Percentiles rank a stretch among this genome's conserved stretches.
These are phyloP conservation scores for Trypanosoma vivax DNA, from an alignment of 208 protist genomes.

Conservation along the genomic window DNA sequence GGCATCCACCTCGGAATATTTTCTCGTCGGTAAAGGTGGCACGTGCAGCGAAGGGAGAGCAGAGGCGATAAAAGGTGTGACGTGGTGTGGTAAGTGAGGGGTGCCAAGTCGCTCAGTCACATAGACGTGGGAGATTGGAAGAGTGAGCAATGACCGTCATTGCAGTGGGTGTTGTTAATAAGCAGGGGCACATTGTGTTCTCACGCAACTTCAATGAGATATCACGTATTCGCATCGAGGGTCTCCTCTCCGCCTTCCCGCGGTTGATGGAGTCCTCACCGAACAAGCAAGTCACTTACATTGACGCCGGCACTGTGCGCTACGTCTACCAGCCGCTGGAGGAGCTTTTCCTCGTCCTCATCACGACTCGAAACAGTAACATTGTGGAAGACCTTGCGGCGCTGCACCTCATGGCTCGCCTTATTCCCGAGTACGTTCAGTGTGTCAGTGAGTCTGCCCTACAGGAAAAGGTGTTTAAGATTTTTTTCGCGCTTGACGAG, in stretches of 20 bases:
- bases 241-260: constrained; percentile 96
- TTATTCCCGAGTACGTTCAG: constrained; percentile 89
- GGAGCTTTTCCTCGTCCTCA: constrained; percentile 88
- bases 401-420: constrained; percentile 88
- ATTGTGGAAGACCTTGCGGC: constrained; percentile 98
- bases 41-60: not conserved
- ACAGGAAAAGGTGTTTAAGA: constrained; percentile 81
- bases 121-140: not conserved
- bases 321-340: constrained; percentile 99
- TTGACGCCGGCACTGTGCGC: constrained; percentile 93
- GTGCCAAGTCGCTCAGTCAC: not conserved
- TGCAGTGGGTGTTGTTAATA: constrained; percentile 73
- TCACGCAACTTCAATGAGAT: constrained; percentile 96
- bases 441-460: constrained; percentile 73
- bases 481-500: constrained; percentile 98
- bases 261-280: constrained; percentile 88
- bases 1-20: too few relatives aligned
- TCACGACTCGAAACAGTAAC: constrained; percentile 95
- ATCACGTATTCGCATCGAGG: constrained; percentile 93
- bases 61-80: not conserved
- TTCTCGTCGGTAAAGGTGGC: not conserved
- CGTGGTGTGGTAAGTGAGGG: too few relatives aligned
- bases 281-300: constrained; percentile 94
- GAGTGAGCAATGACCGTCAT: constrained; percentile 58
- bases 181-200: constrained; percentile 85